These are phyloP conservation scores for Neurospora sp. DNA, from an alignment of 2,329 filamentous ascomycete species.

Conservation along the genomic window DNA sequence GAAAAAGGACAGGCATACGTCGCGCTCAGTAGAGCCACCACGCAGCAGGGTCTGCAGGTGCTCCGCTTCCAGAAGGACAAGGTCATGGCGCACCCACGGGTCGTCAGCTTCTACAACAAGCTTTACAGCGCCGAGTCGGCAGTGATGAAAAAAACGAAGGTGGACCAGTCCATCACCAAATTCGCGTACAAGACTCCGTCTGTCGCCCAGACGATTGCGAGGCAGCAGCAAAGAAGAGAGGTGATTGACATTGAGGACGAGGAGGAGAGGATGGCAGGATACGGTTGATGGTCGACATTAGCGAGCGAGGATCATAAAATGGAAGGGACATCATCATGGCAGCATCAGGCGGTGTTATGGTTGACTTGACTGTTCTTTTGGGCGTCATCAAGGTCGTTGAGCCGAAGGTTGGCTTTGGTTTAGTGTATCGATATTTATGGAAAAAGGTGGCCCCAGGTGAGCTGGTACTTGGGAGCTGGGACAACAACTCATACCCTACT, in stretches of 20 bases:
- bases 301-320: not conserved
- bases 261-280: slow-evolving; percentile 38
- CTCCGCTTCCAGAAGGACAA: slow-evolving; percentile 79
- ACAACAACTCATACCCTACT: not conserved
- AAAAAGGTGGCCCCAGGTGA: not conserved
- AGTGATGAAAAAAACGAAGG: slow-evolving; percentile 20
- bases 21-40: slow-evolving; percentile 84
- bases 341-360: not conserved
- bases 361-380: not conserved
- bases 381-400: not conserved
- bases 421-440: not conserved
- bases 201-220: not conserved
- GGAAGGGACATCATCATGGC: not conserved
- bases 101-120: slow-evolving; percentile 76
- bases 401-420: not conserved
- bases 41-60: slow-evolving; percentile 78
- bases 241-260: slow-evolving; percentile 35
- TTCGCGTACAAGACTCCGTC: slow-evolving; percentile 27
- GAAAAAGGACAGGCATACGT: slow-evolving; percentile 98
- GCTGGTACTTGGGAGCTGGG: not conserved
- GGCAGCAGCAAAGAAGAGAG: not conserved
- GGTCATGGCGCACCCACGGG: slow-evolving; percentile 87
- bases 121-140: slow-evolving; percentile 59
- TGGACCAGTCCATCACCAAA: slow-evolving; percentile 26
- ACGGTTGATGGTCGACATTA: slow-evolving; percentile 25